Evolutionary conservation across 2,329 filamentous ascomycete genomes (phyloP), one percentile per base, ranked within the genome.

Genomic region (Penicillium hesseltinei): DNA sequence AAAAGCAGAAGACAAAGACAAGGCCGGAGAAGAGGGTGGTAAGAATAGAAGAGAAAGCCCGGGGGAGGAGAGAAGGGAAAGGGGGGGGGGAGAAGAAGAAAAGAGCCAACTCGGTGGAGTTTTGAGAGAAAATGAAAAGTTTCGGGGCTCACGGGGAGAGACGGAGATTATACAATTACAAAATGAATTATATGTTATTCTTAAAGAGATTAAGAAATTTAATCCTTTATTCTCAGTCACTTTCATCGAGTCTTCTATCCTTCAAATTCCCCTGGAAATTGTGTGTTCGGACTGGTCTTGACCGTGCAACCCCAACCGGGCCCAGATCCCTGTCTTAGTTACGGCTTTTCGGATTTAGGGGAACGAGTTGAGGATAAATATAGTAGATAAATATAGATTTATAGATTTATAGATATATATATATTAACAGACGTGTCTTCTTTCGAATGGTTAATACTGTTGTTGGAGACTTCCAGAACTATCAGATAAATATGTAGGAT

Each of bases 1-100:
- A 59, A 45, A 59, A 66, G 66, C 67, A 70, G 64, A 60, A 66
- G 66, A 70, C 65, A 64, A 51, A 63, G 53, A 63, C 66, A 71
- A 67, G 65, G 68, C 66, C 56, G 39, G 58, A 58, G 61, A 58
- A 59, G 58, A 57, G 66, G 64, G 67, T 65, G 68, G 64, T 65
- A 66, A 67, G 63, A 70, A 47, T 53, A 69, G 63, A 67, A 61
- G 63, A 66, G 60, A 56, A 60, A 59, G 50, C 60, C 58, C 56
- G 46, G 57, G 56, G 59, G 51, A 51, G 50, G 38, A 54, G 50
- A 58, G 54, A 59, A 57, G 49, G 59, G 46, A 53, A 57, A 54
- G 57, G 57, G 59, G 59, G 59, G 57, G 59, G 62, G 56, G 54
- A 43, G 45, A 54, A 55, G 49, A 56, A 56, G 61, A 62, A 59